Base-by-base conservation (phyloP, 495 filamentous ascomycete genomes). In the Copromyces sp. region DNA sequence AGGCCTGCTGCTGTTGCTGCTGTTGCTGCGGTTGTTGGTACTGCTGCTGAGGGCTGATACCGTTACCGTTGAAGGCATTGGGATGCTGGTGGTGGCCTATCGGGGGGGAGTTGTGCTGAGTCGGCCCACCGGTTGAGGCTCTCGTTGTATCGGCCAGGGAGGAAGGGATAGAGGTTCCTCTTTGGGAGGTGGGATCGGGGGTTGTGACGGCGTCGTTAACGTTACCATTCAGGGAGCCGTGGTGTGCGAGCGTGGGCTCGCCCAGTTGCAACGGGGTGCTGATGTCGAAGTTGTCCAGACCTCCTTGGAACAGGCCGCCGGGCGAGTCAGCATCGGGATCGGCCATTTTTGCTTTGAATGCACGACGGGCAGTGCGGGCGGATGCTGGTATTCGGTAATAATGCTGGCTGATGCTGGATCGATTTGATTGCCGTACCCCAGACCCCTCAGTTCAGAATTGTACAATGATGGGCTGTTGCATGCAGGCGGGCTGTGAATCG, bases 11-110 rank as follows among this genome's bases (percentile, higher is more conserved):
- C 9, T 47, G 68, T 73, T 74, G 74, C 72, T 35, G 73, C 35
- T 72, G 73, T 74, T 75, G 74, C 69, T 72, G 73, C n/a, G n/a
- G n/a, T 72, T 59, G 73, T 74, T 78, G 70, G 79, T 69, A 9
- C 74, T 44, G 44, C 78, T 77, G 72, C 81, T 79, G 73, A 77
- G 73, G 77, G 73, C 70, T 44, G 77, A 59, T 35, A 76, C 72
- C 76, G 73, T 81, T 77, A 71, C 79, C 75, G 76, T 77, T 1
- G 53, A 32, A 61, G 53, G 53, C 53, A 32, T 61, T 77, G 73
- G 80, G 73, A 76, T 77, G 47, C 68, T 78, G 74, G 74, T 76
- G 77, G 74, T 75, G 77, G 29, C 53, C 53, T 32, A 72, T 77
- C 76, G 53, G 76, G 32, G 74, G 70, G 9, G 73, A 71, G 44